Base-by-base conservation (phyloP, 495 filamentous ascomycete species). In the Penicillium turbatum region DNA sequence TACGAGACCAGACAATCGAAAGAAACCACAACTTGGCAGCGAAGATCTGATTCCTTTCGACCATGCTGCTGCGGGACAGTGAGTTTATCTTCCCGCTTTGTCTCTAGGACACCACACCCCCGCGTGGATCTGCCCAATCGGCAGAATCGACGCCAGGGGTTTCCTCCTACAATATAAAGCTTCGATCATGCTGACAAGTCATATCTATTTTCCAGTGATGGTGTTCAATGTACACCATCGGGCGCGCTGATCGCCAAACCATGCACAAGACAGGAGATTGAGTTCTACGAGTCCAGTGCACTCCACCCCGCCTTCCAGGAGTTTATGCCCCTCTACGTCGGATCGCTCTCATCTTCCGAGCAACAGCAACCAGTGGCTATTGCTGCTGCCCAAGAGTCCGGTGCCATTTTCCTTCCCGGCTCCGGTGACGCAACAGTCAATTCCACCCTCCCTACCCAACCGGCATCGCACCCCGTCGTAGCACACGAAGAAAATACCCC, bases 181-280 rank as follows among this genome's bases (percentile, higher is more conserved):
- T 8, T 15, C n/a, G 4, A 24, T 42, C 7, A 47, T 53, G 21
- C 53, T 57, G 51, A 67, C 51, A 10, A 42, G 3, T n/a, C 10
- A 34, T 41, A 54, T 37, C 30, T 38, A 21, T 34, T 30, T 54
- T 48, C 44, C 68, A 97, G 92, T 72, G 92, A 93, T 40, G 93
- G 93, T 57, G 91, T 96, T 39, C 83, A 95, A 56, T 91, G 86
- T 65, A 90, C 96, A 62, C 72, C 79, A 48, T 86, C 88, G 44
- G 93, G 93, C 62, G 81, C 87, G 51, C 76, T 97, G 15, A 86
- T 99, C 64, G 89, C 97, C 68, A 99, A 99, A 71, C 93, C 93
- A 27, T 97, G 93, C 72, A 95, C 89, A 6, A 69, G 81, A 37
- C 80, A 83, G 52, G 93, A 99, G 72, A 83, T 96, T 53, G 82